phyloP scores from a whole-genome alignment of 352 stramenopile species.

The Pythium pectinolyticum region DNA sequence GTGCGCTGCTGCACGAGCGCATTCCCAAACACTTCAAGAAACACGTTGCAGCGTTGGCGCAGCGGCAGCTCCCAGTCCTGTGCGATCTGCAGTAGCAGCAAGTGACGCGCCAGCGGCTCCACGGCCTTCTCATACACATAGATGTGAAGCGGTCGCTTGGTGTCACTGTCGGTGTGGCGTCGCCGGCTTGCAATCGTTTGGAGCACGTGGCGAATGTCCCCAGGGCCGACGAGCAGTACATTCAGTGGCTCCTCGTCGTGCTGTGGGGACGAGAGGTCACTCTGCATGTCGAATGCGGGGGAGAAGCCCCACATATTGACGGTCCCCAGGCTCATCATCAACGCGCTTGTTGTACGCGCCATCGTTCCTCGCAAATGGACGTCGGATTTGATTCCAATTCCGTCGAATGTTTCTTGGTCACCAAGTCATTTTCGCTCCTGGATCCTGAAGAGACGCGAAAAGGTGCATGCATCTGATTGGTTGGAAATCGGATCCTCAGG shows the following conservation, averaged over 20 bases:
- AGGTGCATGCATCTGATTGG: conserved; percentile 9
- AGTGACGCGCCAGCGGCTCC: conserved; percentile 86
- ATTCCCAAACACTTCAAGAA: conserved; percentile 95
- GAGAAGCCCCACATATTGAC: conserved; percentile 89
- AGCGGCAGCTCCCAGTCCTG: conserved; percentile 88
- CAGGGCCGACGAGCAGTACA: conserved; percentile 62
- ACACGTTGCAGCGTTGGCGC: conserved; percentile 85
- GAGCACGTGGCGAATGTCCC: conserved; percentile 80
- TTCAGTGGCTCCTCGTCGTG: conserved; percentile 36
- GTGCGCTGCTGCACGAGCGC: conserved; percentile 87
- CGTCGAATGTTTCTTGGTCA: too few relatives aligned
- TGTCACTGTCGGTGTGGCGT: conserved; percentile 32
- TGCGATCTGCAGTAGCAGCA: conserved; percentile 88
- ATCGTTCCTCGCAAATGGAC: too few relatives aligned
- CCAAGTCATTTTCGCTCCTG: too few relatives aligned
- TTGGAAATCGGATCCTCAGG: conserved; percentile 16
- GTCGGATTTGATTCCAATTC: too few relatives aligned
- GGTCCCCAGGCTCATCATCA: conserved; percentile 79
- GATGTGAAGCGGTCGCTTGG: conserved; percentile 65
- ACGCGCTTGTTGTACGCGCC: conserved; percentile 49
- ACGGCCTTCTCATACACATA: conserved; percentile 88
- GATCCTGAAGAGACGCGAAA: conserved; percentile 22
- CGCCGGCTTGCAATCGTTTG: conserved; percentile 48
- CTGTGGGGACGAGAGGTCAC: conserved; percentile 5
- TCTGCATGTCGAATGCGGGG: conserved; percentile 64